phyloP scores from a whole-genome alignment of 257 asterid genomes.

The Voacanga thouarsii region DNA sequence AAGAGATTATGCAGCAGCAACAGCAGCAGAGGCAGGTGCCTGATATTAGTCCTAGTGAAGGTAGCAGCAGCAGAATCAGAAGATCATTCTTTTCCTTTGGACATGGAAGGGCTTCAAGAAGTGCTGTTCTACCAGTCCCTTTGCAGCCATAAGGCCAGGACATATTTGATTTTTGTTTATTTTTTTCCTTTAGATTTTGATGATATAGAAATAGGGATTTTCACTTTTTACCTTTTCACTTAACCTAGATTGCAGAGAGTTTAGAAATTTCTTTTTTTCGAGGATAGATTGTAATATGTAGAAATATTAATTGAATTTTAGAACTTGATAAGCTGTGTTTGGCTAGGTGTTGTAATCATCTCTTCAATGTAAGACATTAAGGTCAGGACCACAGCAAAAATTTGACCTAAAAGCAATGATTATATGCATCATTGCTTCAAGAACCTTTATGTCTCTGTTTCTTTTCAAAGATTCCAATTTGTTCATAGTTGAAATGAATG shows the following conservation, averaged over 20 bases:
- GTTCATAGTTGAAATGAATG: not conserved
- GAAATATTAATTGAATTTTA: not conserved
- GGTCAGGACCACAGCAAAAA: slow-evolving; percentile 43
- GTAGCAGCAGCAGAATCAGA: slow-evolving; percentile 44
- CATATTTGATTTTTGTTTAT: not conserved
- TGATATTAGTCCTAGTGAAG: slow-evolving; percentile 38
- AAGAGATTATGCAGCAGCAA: slow-evolving; percentile 39
- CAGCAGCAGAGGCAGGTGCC: slow-evolving; percentile 22
- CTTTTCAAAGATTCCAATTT: slow-evolving; percentile 20
- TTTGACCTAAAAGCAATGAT: slow-evolving; percentile 44
- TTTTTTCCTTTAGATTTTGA: not conserved
- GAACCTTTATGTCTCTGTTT: slow-evolving; percentile 24
- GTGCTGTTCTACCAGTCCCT: slow-evolving; percentile 59
- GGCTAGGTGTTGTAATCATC: slow-evolving; percentile 21
- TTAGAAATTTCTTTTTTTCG: not conserved
- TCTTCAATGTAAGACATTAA: slow-evolving; percentile 22
- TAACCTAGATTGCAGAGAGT: slow-evolving; percentile 6
- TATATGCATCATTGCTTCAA: slow-evolving; percentile 49
- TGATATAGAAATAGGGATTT: not conserved
- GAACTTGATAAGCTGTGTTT: not conserved
- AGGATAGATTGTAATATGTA: slow-evolving; percentile 15
- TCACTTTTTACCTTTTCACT: not conserved
- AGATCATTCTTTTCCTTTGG: slow-evolving; percentile 80
- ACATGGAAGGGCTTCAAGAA: slow-evolving; percentile 68
- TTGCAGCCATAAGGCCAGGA: slow-evolving; percentile 29